These are phyloP conservation scores for Stephania yunnanensis DNA, from an alignment of 164 flowering plant species.

Conservation along the genomic window DNA sequence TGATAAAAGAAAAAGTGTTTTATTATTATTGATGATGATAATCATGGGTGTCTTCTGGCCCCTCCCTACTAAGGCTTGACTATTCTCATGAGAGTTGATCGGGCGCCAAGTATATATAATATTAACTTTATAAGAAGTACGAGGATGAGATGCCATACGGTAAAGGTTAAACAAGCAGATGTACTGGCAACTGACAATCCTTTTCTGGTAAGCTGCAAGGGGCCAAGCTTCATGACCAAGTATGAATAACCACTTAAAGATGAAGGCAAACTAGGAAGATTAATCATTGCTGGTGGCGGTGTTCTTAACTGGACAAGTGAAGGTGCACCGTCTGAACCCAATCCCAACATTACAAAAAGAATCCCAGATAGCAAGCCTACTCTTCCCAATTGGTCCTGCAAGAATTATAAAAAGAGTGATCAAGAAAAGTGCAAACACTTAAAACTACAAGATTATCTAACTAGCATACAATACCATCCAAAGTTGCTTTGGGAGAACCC, in stretches of 20 bases:
- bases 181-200: constrained; percentile 87
- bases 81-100: too few species aligned
- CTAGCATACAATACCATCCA: constrained; percentile 61
- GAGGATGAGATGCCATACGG: constrained; percentile 38
- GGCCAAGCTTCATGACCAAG: constrained; percentile 70
- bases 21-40: too few species aligned
- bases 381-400: constrained; percentile 95
- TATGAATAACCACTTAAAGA: constrained; percentile 76
- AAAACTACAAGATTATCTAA: background rate
- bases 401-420: constrained; percentile 15
- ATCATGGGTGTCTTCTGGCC: too few species aligned
- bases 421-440: background rate
- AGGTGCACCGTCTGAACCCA: constrained; percentile 79
- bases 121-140: background rate
- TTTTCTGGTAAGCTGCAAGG: constrained; percentile 79
- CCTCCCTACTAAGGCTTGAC: too few species aligned
- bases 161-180: constrained; percentile 84
- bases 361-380: constrained; percentile 70
- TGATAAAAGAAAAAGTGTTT: background rate
- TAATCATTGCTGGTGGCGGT: constrained; percentile 64
- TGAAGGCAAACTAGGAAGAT: constrained; percentile 56
- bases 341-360: constrained; percentile 70
- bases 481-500: constrained; percentile 58
- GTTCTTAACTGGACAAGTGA: constrained; percentile 68
- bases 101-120: too few species aligned